Conservation (phyloP, 169 alveolate species). For the Theileria equi region DNA sequence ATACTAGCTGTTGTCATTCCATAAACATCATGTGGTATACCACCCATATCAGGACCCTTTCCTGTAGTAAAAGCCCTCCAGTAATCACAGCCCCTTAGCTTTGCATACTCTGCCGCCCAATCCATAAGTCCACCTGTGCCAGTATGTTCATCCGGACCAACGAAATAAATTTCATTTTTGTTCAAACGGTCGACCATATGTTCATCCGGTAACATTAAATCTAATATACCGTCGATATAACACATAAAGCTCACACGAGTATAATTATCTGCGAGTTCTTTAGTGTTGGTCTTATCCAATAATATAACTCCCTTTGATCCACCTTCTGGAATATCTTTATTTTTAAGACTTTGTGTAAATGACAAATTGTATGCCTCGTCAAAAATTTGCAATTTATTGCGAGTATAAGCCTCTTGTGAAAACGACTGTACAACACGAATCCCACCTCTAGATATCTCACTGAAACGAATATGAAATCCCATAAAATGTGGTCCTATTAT, state of each 20-base stretch:
- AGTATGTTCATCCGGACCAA: slow-evolving; percentile 79
- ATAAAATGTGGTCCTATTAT: slow-evolving; percentile 77
- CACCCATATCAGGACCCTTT: slow-evolving; percentile 79
- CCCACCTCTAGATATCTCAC: slow-evolving; percentile 80
- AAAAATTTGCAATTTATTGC: slow-evolving; percentile 69
- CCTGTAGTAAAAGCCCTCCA: slow-evolving; percentile 87
- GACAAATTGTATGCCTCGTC: slow-evolving; percentile 82
- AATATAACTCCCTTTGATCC: slow-evolving; percentile 82
- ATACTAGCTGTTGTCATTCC: slow-evolving; percentile 85
- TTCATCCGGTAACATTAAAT: slow-evolving; percentile 52
- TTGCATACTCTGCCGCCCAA: slow-evolving; percentile 82
- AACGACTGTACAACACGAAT: slow-evolving; percentile 77
- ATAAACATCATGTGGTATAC: slow-evolving; percentile 84
- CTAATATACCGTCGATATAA: slow-evolving; percentile 67
- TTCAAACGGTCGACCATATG: slow-evolving; percentile 61
- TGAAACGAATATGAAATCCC: slow-evolving; percentile 80
- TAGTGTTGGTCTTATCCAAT: slow-evolving; percentile 52
- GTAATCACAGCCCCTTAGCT: slow-evolving; percentile 63
- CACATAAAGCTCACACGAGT: slow-evolving; percentile 67
- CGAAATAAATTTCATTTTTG: slow-evolving; percentile 59
- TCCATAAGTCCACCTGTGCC: slow-evolving; percentile 84
- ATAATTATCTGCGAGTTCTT: slow-evolving; percentile 35
- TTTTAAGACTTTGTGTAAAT: slow-evolving; percentile 77
- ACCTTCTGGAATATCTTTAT: slow-evolving; percentile 83
- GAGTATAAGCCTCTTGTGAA: slow-evolving; percentile 70